A percentile compares a stretch with the other conserved stretches of the same genome.
These are phyloP conservation scores for Candida broadrunensis DNA, from an alignment of 805 yeast species.

Conservation along the genomic window DNA sequence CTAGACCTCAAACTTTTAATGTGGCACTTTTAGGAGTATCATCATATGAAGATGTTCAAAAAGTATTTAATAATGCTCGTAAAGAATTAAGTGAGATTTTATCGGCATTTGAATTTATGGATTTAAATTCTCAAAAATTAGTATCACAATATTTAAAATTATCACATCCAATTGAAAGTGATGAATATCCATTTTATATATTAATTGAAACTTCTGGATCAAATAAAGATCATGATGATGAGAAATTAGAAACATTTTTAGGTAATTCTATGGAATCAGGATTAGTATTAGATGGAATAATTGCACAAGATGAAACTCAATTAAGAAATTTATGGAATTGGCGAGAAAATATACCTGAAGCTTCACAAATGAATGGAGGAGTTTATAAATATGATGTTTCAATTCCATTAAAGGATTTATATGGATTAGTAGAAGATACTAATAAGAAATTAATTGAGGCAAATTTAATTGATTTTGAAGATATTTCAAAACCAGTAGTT, in stretches of 20 bases:
- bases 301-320: slow-evolving; percentile 94
- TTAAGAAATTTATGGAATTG: slow-evolving; percentile 82
- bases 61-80: slow-evolving; percentile 76
- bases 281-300: slow-evolving; percentile 85
- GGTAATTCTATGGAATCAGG: slow-evolving; percentile 84
- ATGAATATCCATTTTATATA: slow-evolving; percentile 81
- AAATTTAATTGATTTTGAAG: slow-evolving; percentile 56
- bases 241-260: slow-evolving; percentile 78
- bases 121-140: slow-evolving; percentile 60
- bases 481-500: slow-evolving; percentile 73
- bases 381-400: slow-evolving; percentile 97
- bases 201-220: slow-evolving; percentile 97
- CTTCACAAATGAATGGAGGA: slow-evolving; percentile 82
- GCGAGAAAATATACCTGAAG: slow-evolving; percentile 94
- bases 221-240: slow-evolving; percentile 88
- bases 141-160: slow-evolving; percentile 58
- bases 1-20: slow-evolving; percentile 80
- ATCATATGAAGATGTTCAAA: slow-evolving; percentile 78
- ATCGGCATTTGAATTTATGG: slow-evolving; percentile 95
- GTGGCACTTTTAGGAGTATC: slow-evolving; percentile 86
- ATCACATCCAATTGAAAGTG: slow-evolving; percentile 75
- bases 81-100: slow-evolving; percentile 77
- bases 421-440: slow-evolving; percentile 79
- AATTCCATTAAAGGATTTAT: slow-evolving; percentile 77
- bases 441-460: slow-evolving; percentile 54